Evolutionary conservation across 129 eudicot genomes (phyloP).

Genomic region (Tanacetum coccineum): DNA sequence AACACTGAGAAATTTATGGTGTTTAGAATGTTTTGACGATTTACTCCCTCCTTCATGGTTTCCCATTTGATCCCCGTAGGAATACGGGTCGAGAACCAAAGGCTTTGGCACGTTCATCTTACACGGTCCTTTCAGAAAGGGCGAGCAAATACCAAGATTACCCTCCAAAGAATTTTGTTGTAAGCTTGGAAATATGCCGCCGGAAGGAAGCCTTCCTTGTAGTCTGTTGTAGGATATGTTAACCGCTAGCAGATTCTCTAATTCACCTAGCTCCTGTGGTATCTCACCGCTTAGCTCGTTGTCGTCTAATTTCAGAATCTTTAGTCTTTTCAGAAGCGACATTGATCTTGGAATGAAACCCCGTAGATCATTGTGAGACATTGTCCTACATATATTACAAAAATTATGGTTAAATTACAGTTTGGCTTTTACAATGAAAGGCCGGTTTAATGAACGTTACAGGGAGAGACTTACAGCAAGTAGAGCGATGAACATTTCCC

Average conservation of each 20-base stretch:
- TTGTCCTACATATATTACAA: slow-evolving; percentile 51
- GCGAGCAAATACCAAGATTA: slow-evolving; percentile 85
- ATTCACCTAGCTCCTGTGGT: slow-evolving; percentile 68
- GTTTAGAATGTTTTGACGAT: slow-evolving; percentile 19
- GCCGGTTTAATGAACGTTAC: background rate
- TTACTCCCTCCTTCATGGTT: slow-evolving; percentile 24
- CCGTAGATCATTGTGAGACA: slow-evolving; percentile 68
- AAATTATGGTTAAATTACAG: background rate
- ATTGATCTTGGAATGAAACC: slow-evolving; percentile 75
- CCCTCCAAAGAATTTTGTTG: slow-evolving; percentile 68
- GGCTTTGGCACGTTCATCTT: slow-evolving; percentile 83
- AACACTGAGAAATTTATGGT: slow-evolving; percentile 72
- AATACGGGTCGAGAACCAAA: slow-evolving; percentile 74
- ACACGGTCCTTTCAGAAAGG: slow-evolving; percentile 79
- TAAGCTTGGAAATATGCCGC: slow-evolving; percentile 67
- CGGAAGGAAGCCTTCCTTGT: slow-evolving; percentile 71
- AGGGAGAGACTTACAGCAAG: slow-evolving; percentile 69
- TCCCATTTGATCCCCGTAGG: slow-evolving; percentile 49
- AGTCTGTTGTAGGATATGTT: slow-evolving; percentile 87
- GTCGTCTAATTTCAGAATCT: slow-evolving; percentile 78
- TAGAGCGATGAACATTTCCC: slow-evolving; percentile 88
- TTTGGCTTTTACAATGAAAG: background rate
- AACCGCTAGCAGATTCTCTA: slow-evolving; percentile 70
- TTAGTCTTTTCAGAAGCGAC: slow-evolving; percentile 65
- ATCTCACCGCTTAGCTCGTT: slow-evolving; percentile 83